These are phyloP conservation scores for Globisporangium mamillatum DNA, from an alignment of 352 stramenopile species.

Conservation along the genomic window DNA sequence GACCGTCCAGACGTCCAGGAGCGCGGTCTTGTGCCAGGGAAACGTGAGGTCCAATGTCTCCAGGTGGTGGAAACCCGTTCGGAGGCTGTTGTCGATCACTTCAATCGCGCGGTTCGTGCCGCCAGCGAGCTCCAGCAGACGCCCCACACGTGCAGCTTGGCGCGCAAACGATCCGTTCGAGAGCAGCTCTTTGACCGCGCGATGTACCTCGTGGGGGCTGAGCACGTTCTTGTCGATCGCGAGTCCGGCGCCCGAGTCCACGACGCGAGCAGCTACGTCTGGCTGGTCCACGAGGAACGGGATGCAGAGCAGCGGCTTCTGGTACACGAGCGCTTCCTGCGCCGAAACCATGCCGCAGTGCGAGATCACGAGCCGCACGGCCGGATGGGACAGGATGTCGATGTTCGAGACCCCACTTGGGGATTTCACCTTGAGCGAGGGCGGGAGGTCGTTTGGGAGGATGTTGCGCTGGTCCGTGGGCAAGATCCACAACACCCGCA, in stretches of 20 bases:
- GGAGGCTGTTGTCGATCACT: slow-evolving; percentile 64
- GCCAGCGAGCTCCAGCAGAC: slow-evolving; percentile 54
- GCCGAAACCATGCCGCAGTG: slow-evolving; percentile 86
- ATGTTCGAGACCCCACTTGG: slow-evolving; percentile 56
- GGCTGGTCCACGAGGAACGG: slow-evolving; percentile 88
- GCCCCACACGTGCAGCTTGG: slow-evolving; percentile 48
- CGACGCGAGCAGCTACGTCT: slow-evolving; percentile 76
- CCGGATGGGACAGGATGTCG: slow-evolving; percentile 58
- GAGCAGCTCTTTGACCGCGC: slow-evolving; percentile 43
- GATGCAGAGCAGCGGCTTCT: slow-evolving; percentile 84
- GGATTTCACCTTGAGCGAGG: slow-evolving; percentile 63
- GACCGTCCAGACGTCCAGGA: slow-evolving; percentile 81
- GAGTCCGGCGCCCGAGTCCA: slow-evolving; percentile 68
- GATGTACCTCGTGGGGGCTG: slow-evolving; percentile 48
- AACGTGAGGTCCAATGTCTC: slow-evolving; percentile 61
- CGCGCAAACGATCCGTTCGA: slow-evolving; percentile 44
- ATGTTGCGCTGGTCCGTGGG: slow-evolving; percentile 69
- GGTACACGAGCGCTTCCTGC: slow-evolving; percentile 75
- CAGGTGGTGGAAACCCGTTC: slow-evolving; percentile 56
- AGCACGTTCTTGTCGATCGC: slow-evolving; percentile 74
- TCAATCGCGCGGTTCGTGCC: slow-evolving; percentile 60
- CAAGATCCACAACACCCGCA: slow-evolving; percentile 79
- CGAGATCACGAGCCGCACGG: slow-evolving; percentile 72
- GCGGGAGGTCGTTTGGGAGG: slow-evolving; percentile 46
- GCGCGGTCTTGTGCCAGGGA: slow-evolving; percentile 74